A percentile compares a stretch with the other conserved stretches of the same genome.
Evolutionary conservation across 805 yeast species (phyloP).

Genomic region (Wickerhamomyces chambardii): DNA sequence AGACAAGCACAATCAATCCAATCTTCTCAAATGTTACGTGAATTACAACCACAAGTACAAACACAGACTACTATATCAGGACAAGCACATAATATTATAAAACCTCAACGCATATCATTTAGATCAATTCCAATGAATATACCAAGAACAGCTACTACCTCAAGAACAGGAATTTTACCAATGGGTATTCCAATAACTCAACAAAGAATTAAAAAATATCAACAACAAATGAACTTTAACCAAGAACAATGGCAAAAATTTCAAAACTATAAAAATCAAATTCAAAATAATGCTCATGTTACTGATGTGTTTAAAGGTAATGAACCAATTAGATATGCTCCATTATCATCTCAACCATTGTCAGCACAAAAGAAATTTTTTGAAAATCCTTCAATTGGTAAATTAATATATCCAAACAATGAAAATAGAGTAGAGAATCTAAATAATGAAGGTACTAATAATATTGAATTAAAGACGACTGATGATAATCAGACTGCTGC

Average conservation of each 20-base stretch:
- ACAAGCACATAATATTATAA: too few relatives aligned
- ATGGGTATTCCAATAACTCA: constrained; percentile 15
- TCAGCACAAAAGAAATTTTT: constrained; percentile 37
- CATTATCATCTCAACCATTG: constrained; percentile 40
- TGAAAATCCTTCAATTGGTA: constrained; percentile 10
- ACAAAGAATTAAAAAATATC: constrained; percentile 13
- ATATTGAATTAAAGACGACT: constrained; percentile 4
- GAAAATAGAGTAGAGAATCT: constrained; percentile 1
- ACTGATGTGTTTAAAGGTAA: constrained; percentile 43
- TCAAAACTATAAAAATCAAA: constrained; percentile 11
- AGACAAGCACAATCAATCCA: too few relatives aligned
- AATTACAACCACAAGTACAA: too few relatives aligned
- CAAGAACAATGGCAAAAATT: constrained; percentile 19
- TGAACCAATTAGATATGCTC: constrained; percentile 32
- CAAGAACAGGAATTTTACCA: constrained; percentile 9
- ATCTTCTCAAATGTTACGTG: too few relatives aligned
- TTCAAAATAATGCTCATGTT: constrained; percentile 18
- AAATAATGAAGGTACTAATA: too few relatives aligned
- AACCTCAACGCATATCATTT: not conserved
- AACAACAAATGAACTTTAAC: constrained; percentile 16
- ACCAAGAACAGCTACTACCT: constrained; percentile 15
- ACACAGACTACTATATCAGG: too few relatives aligned
- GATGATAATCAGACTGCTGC: constrained; percentile 2
- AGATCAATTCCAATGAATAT: not conserved
- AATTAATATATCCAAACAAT: not conserved